Conservation (phyloP, 2,329 filamentous ascomycete species). For the Fusarium caatingaense region DNA sequence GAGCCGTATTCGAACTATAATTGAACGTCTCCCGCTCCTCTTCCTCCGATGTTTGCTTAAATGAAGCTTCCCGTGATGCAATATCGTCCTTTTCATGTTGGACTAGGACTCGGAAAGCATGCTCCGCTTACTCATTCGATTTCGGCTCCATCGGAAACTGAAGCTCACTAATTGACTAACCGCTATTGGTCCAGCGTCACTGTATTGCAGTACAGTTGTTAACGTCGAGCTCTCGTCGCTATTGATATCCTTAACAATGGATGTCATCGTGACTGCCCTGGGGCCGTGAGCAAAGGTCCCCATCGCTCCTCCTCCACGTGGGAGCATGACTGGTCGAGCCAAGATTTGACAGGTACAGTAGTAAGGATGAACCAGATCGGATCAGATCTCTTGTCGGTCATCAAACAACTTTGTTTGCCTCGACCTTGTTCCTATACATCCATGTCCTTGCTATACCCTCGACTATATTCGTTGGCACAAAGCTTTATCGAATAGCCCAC, state of each 20-base stretch:
- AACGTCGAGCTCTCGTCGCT: background rate
- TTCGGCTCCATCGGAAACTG: conserved; percentile 9
- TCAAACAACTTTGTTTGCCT: conserved; percentile 16
- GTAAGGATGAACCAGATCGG: background rate
- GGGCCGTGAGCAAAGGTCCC: background rate
- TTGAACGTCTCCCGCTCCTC: conserved; percentile 33
- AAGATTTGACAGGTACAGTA: background rate
- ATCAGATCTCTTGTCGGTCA: conserved; percentile 3
- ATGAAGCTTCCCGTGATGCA: background rate
- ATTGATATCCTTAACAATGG: background rate
- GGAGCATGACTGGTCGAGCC: conserved; percentile 18
- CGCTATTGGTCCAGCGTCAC: conserved; percentile 13
- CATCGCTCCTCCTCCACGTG: conserved; percentile 28
- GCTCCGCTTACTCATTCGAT: conserved; percentile 17
- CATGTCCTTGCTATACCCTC: conserved; percentile 17
- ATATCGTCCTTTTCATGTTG: background rate
- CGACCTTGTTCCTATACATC: conserved; percentile 2
- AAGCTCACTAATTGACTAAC: conserved; percentile 12
- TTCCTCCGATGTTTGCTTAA: background rate
- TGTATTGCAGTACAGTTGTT: conserved; percentile 20
- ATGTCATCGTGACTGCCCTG: background rate
- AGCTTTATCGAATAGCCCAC: conserved; percentile 1
- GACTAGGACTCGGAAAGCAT: conserved; percentile 7
- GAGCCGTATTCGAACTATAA: conserved; percentile 32
- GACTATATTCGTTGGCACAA: background rate